Evolutionary conservation across 768 basidiomycete species (phyloP), one percentile per base, ranked within the genome.

Genomic region (Mycena kentingensis): DNA sequence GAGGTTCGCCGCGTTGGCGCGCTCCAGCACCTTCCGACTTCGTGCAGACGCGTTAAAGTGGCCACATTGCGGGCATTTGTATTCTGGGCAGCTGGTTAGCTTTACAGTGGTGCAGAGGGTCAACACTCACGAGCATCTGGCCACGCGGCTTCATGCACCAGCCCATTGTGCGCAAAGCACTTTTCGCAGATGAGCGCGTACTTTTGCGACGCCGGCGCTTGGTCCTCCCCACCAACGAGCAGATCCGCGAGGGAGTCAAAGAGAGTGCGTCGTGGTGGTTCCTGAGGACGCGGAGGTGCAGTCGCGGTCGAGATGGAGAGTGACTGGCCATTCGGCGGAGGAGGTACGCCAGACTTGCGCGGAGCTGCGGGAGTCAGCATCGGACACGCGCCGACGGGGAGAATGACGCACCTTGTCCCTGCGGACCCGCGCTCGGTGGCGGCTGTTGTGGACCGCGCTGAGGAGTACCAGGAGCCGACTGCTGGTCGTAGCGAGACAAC

Each of bases 131-230:
- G 89, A 25, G 87, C 80, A 56, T 88, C 84, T 54, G 88, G 85
- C 82, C 87, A 94, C 66, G 85, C 77, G 38, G 76, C 82, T 65
- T 92, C 91, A 62, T 87, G 85, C 10, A 92, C 89, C 2, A 97
- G 76, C 3, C 93, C 93, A 55, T 96, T 96, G 65, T 95, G 93
- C 19, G 82, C 71, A 63, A 89, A 95, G 64, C 93, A 96, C 55
- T 83, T 84, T 60, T 85, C 84, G 69, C 93, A 96, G 41, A 96
- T 94, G 43, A 95, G 79, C 2, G 93, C 93, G 61, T 91, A 96
- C 15, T 42, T 38, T 50, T 79, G 78, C 28, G 64, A 81, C 66
- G 66, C 75, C 61, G 62, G 80, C 55, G 79, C 72, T 25, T 70
- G 73, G 21, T 88, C 87, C 42, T 89, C 88, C 46, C 91, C 90